Conservation (phyloP, 164 flowering plant genomes). For the Sextonia rubra region DNA sequence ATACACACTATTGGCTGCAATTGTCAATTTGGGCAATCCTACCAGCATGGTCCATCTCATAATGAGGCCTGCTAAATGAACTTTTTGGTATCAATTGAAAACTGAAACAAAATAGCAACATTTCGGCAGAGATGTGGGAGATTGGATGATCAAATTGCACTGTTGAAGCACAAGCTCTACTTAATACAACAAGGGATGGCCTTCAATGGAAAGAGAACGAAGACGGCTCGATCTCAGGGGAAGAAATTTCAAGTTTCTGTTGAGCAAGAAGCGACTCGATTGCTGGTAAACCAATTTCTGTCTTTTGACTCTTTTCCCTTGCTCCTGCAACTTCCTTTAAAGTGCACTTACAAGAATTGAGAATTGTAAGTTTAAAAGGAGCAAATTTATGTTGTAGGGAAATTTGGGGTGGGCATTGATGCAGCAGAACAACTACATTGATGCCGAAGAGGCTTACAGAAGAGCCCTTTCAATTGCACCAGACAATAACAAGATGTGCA, state of each 20-base stretch:
- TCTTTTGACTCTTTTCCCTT: neutral
- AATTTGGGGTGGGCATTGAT: constrained; percentile 98
- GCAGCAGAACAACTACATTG: constrained; percentile 86
- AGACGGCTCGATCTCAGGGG: constrained; percentile 96
- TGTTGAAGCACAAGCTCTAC: constrained; percentile 75
- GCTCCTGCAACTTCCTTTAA: neutral
- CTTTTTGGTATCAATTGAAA: too few species aligned
- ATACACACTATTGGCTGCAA: too few species aligned
- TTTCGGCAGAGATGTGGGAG: constrained; percentile 87
- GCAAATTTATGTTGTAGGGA: constrained; percentile 48
- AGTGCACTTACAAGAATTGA: neutral
- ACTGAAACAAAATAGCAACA: neutral
- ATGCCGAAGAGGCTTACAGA: constrained; percentile 86
- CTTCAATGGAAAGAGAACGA: constrained; percentile 96
- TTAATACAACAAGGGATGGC: constrained; percentile 94
- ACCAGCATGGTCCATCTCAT: too few species aligned
- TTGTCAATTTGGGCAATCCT: too few species aligned
- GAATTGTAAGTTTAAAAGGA: neutral
- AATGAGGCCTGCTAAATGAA: too few species aligned
- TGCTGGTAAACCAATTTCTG: constrained; percentile 49
- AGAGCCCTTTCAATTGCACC: constrained; percentile 75
- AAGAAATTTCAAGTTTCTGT: constrained; percentile 96
- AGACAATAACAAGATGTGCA: constrained; percentile 98
- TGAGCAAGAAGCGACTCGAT: constrained; percentile 93
- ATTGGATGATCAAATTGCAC: constrained; percentile 81